These are phyloP conservation scores for Cynara cardunculus DNA, from an alignment of 129 eudicot genomes.

Conservation along the genomic window DNA sequence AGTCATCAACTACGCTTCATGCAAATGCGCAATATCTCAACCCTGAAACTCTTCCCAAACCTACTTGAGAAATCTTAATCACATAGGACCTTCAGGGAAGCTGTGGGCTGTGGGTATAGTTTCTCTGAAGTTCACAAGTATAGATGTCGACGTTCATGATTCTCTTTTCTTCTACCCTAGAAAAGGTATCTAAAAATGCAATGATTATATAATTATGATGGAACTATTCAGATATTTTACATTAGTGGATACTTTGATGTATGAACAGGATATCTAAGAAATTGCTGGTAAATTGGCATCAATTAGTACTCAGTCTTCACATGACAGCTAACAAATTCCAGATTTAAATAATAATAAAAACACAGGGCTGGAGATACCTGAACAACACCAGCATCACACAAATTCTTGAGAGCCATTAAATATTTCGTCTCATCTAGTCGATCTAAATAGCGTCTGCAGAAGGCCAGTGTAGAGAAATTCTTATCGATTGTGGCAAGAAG, in stretches of 20 bases:
- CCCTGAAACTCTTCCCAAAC: background rate
- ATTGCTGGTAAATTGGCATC: background rate
- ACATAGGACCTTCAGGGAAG: background rate
- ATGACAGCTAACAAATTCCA: background rate
- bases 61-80: background rate
- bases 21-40: background rate
- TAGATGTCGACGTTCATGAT: background rate
- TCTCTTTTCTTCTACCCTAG: background rate
- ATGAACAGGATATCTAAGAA: too few relatives aligned
- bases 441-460: conserved; percentile 95
- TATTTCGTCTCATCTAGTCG: conserved; percentile 96
- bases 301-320: background rate
- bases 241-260: too few relatives aligned
- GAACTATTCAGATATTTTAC: too few relatives aligned
- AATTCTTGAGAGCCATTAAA: conserved; percentile 93
- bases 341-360: background rate
- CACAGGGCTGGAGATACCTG: conserved; percentile 50
- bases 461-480: conserved; percentile 92
- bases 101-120: background rate
- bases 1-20: background rate
- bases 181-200: background rate
- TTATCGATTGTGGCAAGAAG: conserved; percentile 89
- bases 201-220: too few relatives aligned
- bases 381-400: conserved; percentile 97
- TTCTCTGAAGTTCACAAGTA: background rate